A percentile compares a stretch with the other conserved stretches of the same genome.
These are phyloP conservation scores for Quercus alba DNA, from an alignment of 306 rosid genomes.

Conservation along the genomic window DNA sequence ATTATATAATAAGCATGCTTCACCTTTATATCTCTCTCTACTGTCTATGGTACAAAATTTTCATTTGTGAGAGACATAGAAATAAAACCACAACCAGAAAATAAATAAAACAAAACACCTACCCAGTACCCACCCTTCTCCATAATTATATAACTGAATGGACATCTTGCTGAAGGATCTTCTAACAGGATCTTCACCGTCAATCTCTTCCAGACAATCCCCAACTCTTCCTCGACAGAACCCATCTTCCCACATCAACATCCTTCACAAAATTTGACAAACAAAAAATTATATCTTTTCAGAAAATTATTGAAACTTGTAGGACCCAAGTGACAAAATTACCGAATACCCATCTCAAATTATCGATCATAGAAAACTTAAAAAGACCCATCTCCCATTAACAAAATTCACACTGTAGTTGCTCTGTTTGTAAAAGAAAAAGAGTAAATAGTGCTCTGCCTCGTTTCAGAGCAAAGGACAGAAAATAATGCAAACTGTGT, in stretches of 20 bases:
- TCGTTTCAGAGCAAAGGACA: background rate
- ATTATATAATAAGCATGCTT: background rate
- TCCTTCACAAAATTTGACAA: conserved; percentile 44
- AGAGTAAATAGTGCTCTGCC: background rate
- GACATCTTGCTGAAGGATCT: conserved; percentile 99
- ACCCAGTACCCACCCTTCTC: conserved; percentile 99
- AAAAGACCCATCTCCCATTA: background rate
- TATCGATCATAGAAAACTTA: background rate
- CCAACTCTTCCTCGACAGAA: conserved; percentile 79
- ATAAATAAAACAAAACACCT: conserved; percentile 44
- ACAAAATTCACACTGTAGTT: background rate
- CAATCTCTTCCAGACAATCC: conserved; percentile 78
- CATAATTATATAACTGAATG: conserved; percentile 98
- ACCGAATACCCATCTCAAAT: background rate
- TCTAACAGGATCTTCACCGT: conserved; percentile 91
- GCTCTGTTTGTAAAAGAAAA: background rate
- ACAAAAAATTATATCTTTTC: background rate
- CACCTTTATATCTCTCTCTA: background rate
- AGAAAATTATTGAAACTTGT: background rate
- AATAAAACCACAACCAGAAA: conserved; percentile 11
- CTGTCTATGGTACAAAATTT: conserved; percentile 13
- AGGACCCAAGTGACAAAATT: conserved; percentile 7
- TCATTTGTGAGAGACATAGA: background rate
- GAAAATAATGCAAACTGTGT: background rate
- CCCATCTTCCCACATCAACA: conserved; percentile 99